Base-by-base conservation (phyloP, 2,329 filamentous ascomycete species). In the Peltaster fructicola region DNA sequence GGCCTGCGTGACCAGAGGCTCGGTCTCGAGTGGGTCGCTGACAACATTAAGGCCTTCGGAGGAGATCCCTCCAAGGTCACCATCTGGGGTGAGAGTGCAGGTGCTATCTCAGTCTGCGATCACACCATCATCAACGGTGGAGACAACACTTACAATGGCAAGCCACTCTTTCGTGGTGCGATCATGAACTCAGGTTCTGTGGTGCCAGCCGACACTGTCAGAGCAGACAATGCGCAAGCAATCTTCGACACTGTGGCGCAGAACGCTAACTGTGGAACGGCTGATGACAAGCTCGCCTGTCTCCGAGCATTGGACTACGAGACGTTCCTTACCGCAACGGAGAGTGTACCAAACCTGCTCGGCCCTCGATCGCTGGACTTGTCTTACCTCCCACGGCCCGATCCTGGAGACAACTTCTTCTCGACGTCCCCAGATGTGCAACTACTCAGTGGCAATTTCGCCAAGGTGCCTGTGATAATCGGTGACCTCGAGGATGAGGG, bases 401-500 rank as follows among this genome's bases (percentile, higher is more conserved):
- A 84, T 23, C 35, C 37, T 1, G 25, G 31, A 36, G 72, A 73
- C 14, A 61, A 43, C 2, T 59, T 62, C 4, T 57, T 82, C 6
- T 61, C 66, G 0, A 54, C 63, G 2, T 75, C 67, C 5, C 70
- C 75, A 0, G 75, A 84, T 1, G 27, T 60, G 0, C 53, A 78
- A 4, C 51, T 63, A 2, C 27, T 37, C 3, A 39, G 45, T 0
- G 68, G 71, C 8, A 58, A 59, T 32, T 72, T 67, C 33, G 60
- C 68, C 6, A 56, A 59, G 8, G 62, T 73, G 0, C 69, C 69
- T 2, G 61, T 73, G 42, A 73, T 74, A 28, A 63, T 76, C 18
- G 76, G 78, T 20, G 65, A 80, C 41, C 74, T 81, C 47, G 76
- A 84, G 53, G 78, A 85, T 41, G 77, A 85, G 48, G 76, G 77